These are phyloP conservation scores for Eutrema yunnanense DNA, from an alignment of 345 rosid genomes.

Conservation along the genomic window DNA sequence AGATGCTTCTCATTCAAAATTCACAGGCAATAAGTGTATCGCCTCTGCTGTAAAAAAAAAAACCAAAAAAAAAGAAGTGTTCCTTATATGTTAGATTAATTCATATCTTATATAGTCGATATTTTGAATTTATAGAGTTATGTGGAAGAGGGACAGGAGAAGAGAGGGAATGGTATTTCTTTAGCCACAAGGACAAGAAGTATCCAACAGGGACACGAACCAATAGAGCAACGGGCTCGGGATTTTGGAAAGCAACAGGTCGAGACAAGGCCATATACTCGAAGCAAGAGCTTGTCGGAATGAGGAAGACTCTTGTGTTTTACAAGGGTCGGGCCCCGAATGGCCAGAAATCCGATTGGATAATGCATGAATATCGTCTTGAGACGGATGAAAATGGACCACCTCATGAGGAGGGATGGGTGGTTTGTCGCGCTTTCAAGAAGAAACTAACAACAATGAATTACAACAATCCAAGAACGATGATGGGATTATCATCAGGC, in stretches of 20 bases:
- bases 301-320: conserved; percentile 94
- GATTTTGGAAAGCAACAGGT: conserved; percentile 99
- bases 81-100: not conserved
- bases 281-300: conserved; percentile 77
- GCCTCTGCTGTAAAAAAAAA: no score
- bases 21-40: not conserved
- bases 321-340: conserved; percentile 95
- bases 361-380: conserved; percentile 96
- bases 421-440: conserved; percentile 91
- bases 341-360: conserved; percentile 93
- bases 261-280: conserved; percentile 90
- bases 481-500: conserved; percentile 30
- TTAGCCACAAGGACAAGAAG: conserved; percentile 94
- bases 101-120: not conserved
- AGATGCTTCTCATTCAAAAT: not conserved
- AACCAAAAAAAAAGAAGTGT: not conserved
- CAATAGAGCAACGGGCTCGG: conserved; percentile 91
- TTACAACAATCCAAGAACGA: conserved; percentile 24
- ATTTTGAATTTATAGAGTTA: conserved; percentile 38
- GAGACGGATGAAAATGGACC: conserved; percentile 89
- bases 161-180: conserved; percentile 93
- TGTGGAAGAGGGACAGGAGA: conserved; percentile 82
- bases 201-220: conserved; percentile 98
- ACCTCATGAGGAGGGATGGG: conserved; percentile 99
- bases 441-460: conserved; percentile 52